phyloP scores from a whole-genome alignment of 257 asterid species.

The Solanum stenotomum region DNA sequence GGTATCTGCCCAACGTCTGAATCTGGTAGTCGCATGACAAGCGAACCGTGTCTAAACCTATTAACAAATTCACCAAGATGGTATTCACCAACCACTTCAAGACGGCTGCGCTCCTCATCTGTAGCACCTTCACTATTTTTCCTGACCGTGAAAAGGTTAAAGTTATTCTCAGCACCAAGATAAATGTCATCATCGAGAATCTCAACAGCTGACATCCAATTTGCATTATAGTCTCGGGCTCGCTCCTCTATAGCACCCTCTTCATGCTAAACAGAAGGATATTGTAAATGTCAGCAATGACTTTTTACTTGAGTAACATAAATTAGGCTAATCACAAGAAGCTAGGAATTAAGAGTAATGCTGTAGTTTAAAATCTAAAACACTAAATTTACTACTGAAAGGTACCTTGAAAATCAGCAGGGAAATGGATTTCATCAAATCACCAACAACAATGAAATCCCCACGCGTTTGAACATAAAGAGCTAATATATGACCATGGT shows the following conservation, averaged over 20 bases:
- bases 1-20: slow-evolving; percentile 91
- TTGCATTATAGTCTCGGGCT: slow-evolving; percentile 95
- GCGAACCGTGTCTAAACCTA: slow-evolving; percentile 86
- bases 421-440: slow-evolving; percentile 93
- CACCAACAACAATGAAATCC: slow-evolving; percentile 94
- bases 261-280: slow-evolving; percentile 50
- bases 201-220: slow-evolving; percentile 99
- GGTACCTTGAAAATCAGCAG: slow-evolving; percentile 87
- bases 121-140: slow-evolving; percentile 96
- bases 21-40: slow-evolving; percentile 92
- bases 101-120: slow-evolving; percentile 94
- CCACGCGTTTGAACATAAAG: slow-evolving; percentile 97
- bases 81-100: slow-evolving; percentile 96
- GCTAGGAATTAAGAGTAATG: not conserved
- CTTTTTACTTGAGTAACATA: not conserved
- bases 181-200: slow-evolving; percentile 87
- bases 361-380: not conserved
- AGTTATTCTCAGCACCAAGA: slow-evolving; percentile 88
- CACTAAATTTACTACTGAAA: not conserved
- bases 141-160: slow-evolving; percentile 78
- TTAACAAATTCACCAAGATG: slow-evolving; percentile 95
- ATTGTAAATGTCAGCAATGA: not conserved
- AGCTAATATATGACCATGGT: slow-evolving; percentile 95
- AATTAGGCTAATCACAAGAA: not conserved
- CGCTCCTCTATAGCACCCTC: slow-evolving; percentile 99